Base-by-base conservation (phyloP, 2,329 filamentous ascomycete species). In the Fusarium solani-melongenae region DNA sequence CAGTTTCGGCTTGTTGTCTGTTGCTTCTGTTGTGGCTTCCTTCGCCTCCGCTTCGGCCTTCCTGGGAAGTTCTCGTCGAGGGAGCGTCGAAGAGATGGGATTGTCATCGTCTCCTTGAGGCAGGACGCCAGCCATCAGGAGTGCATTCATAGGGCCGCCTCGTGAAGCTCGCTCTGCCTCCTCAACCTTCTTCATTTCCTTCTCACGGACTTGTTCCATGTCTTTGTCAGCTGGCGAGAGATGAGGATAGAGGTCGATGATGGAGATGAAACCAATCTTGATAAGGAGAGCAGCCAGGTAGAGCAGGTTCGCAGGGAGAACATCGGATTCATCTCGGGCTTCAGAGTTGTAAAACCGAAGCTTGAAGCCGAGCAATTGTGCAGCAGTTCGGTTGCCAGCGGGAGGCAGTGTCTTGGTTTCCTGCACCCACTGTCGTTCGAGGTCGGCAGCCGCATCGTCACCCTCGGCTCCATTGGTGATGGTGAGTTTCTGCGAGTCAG, bases 291-390 rank as follows among this genome's bases (percentile, higher is more conserved):
- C 95, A 0, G 95, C 93, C 20, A 99, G 89, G 75, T 96, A 97
- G 33, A 98, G 94, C 4, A 99, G 87, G 76, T 99, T 99, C 41
- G 96, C 94, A 0, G 96, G 96, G 3, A 98, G 87, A 4, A 92
- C 88, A 78, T 98, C 96, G 1, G 89, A 86, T 62, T 91, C 88
- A 68, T 94, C 91, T 64, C 96, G 90, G 38, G 93, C 91, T 31
- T 92, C 87, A 0, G 94, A 97, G 44, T 94, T 93, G 80, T 99
- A 99, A 82, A 98, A 99, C 15, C 94, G 93, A 59, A 99, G 89
- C 83, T 99, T 99, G 88, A 99, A 99, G 5, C 96, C 96, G 15
- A 99, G 91, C 5, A 99, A 88, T 81, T 98, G 96, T 33, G 97
- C 97, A 1, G 96, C 96, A 67, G 97, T 94, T 49, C 92, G 91